Conservation (phyloP, 1,284 basidiomycete genomes). For the Cryptococcus depauperatus region DNA sequence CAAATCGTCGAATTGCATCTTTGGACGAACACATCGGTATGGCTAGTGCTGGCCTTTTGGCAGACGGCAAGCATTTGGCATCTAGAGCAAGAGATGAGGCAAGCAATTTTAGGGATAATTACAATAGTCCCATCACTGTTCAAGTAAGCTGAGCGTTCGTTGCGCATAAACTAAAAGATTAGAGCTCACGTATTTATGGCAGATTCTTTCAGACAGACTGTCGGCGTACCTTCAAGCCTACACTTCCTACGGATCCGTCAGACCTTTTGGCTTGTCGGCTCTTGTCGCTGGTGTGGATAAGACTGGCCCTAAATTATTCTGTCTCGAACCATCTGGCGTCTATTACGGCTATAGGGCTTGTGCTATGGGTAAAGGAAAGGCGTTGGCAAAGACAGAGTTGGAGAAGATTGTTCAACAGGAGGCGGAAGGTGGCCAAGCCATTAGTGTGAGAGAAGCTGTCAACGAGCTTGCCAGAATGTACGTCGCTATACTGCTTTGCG, state of each 20-base stretch:
- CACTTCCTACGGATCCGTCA: conserved; percentile 95
- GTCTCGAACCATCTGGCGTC: conserved; percentile 92
- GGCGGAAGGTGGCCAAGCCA: conserved; percentile 7
- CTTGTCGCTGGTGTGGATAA: conserved; percentile 87
- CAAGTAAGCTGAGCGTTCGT: conserved; percentile 54
- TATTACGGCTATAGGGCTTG: conserved; percentile 88
- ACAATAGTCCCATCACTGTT: conserved; percentile 67
- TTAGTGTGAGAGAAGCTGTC: conserved; percentile 71
- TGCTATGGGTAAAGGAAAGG: conserved; percentile 92
- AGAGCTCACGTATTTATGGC: conserved; percentile 2
- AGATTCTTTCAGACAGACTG: conserved; percentile 77
- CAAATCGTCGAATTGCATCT: conserved; percentile 86
- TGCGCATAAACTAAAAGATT: not conserved
- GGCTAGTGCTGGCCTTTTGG: conserved; percentile 85
- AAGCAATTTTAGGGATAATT: conserved; percentile 63
- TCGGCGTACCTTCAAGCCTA: conserved; percentile 89
- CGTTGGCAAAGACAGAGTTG: conserved; percentile 94
- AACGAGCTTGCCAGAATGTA: conserved; percentile 91
- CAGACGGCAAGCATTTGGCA: conserved; percentile 85
- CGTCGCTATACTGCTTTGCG: conserved; percentile 35
- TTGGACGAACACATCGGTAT: conserved; percentile 89
- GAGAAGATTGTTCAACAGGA: conserved; percentile 64
- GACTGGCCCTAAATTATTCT: conserved; percentile 76
- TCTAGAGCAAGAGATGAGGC: conserved; percentile 82
- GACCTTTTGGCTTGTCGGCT: conserved; percentile 91